Base-by-base conservation (phyloP, 768 basidiomycete species). In the Rhizopogon vinicolor region DNA sequence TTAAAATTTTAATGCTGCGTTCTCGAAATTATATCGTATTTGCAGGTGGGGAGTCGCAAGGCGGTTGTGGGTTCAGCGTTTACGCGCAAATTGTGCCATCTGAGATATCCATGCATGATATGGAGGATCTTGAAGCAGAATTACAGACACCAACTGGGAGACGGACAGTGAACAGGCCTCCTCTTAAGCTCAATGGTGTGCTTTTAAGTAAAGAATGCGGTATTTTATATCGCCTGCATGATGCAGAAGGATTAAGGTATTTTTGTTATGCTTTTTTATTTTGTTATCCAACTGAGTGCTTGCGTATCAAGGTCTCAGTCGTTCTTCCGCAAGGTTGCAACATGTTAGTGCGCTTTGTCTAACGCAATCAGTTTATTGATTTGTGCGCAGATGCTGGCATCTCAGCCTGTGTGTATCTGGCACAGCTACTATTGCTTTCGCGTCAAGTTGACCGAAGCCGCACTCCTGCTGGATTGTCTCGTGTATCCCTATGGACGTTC, bases 401-500 rank as follows among this genome's bases (percentile, higher is more conserved):
- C 31, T 79, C 91, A 2, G 79, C 80, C 2, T 51, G 88, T n/a
- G 68, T 81, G 14, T 91, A 94, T 64, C 74, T 93, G 13, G 59
- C 73, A 9, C 72, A 94, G 48, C 74, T 96, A 4, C 67, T 81
- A 6, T 72, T 94, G 7, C 81, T 89, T 40, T 80, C 85, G 35
- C 83, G 87, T 13, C 92, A 97, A 72, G 83, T 85, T 59, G 81
- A 86, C 56, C 76, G 73, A 31, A 89, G 87, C 58, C 81, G 88
- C 18, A 92, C 88, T 5, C 91, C 92, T 1, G 85, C 89, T 1
- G 84, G 85, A 5, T 77, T 95, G 14, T 82, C 87, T 5, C 83
- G 89, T 14, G 77, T 94, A 8, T 95, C 92, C 2, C 75, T 88
- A 7, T 93, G 90, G 87, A 83, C 86, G 1, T 92, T 95, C 66